A percentile compares a stretch with the other conserved stretches of the same genome.
Evolutionary conservation across 1,284 basidiomycete species (phyloP).

Genomic region (Lentinus polychrous): DNA sequence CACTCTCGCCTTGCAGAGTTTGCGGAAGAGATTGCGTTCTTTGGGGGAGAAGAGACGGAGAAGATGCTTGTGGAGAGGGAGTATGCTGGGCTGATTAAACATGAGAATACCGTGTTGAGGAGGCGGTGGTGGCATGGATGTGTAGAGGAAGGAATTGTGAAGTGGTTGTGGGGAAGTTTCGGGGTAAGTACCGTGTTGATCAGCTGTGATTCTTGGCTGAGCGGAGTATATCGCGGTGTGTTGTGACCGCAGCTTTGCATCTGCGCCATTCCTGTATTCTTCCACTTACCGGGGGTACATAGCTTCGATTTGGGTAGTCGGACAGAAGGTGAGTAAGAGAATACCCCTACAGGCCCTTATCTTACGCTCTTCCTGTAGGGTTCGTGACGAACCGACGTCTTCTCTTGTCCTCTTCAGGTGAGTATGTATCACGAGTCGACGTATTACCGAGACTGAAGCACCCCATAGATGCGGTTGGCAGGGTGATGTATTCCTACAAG

Average conservation of each 20-base stretch:
- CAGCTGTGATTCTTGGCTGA: neutral
- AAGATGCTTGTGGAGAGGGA: constrained; percentile 90
- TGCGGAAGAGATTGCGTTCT: constrained; percentile 91
- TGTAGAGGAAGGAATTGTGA: constrained; percentile 92
- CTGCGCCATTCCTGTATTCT: constrained; percentile 93
- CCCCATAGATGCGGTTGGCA: constrained; percentile 63
- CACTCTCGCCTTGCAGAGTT: constrained; percentile 94
- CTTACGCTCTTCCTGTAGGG: constrained; percentile 33
- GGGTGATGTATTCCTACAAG: constrained; percentile 95
- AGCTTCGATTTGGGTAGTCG: constrained; percentile 73
- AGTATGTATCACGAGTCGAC: constrained; percentile 2
- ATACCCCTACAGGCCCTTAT: neutral
- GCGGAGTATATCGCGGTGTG: neutral
- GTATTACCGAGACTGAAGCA: too few species aligned
- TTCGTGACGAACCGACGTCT: constrained; percentile 94
- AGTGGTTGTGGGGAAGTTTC: constrained; percentile 96
- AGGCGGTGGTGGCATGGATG: constrained; percentile 89
- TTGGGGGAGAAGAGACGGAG: constrained; percentile 87
- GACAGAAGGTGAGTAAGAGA: constrained; percentile 63
- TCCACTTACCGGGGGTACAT: constrained; percentile 72
- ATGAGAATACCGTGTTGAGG: constrained; percentile 79
- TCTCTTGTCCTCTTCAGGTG: constrained; percentile 75
- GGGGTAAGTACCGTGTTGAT: constrained; percentile 46
- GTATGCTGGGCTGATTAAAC: constrained; percentile 84
- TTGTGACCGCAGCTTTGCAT: constrained; percentile 60